A percentile compares a stretch with the other conserved stretches of the same genome.
Evolutionary conservation across 192 early-diverging fungal genomes (phyloP).

Genomic region (Pilaira anomala): DNA sequence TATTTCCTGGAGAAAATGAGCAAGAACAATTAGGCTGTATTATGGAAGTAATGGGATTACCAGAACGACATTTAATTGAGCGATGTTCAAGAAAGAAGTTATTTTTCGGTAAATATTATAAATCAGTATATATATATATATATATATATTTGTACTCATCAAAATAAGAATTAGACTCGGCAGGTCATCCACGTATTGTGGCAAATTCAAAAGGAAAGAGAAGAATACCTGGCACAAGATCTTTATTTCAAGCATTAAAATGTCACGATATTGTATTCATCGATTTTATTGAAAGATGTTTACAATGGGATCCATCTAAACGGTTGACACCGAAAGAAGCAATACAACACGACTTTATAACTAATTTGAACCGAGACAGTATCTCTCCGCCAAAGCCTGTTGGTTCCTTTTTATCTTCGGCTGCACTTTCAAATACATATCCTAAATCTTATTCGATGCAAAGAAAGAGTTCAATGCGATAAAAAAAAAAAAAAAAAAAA

Average conservation of each 20-base stretch:
- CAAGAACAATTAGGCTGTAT: constrained; percentile 94
- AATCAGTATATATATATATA: neutral
- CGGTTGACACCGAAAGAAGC: constrained; percentile 87
- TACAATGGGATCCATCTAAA: constrained; percentile 89
- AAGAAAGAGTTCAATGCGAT: neutral
- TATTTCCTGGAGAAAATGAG: constrained; percentile 98
- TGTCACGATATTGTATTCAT: constrained; percentile 79
- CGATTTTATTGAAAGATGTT: constrained; percentile 82
- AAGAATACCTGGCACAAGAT: constrained; percentile 76
- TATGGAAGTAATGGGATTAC: constrained; percentile 91
- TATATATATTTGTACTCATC: neutral
- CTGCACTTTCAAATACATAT: no score
- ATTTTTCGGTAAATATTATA: constrained; percentile 77
- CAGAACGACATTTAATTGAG: constrained; percentile 73
- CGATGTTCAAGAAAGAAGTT: constrained; percentile 74
- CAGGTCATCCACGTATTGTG: constrained; percentile 57
- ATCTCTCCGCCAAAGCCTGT: neutral
- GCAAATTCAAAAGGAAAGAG: constrained; percentile 90
- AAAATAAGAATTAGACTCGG: constrained; percentile 50
- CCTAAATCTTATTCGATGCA: no score
- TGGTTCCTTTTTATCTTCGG: neutral
- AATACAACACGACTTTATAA: constrained; percentile 80
- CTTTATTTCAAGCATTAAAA: constrained; percentile 70
- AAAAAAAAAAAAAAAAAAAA: neutral
- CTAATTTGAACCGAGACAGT: neutral